phyloP scores from a whole-genome alignment of 495 filamentous ascomycete species.

The Aspergillus leporis region DNA sequence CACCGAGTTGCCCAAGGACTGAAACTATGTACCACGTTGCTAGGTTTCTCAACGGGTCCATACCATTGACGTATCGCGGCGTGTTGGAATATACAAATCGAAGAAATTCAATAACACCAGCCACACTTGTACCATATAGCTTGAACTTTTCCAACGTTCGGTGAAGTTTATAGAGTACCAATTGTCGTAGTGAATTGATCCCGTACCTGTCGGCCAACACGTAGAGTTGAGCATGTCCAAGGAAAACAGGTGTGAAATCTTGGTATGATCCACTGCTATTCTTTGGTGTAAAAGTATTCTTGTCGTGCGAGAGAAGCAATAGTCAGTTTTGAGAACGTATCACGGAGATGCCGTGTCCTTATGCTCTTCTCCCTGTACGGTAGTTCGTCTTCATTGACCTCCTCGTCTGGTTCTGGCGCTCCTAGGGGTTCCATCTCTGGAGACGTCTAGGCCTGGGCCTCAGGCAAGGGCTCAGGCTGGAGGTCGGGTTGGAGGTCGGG shows the following conservation, averaged over 20 bases:
- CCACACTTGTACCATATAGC: conserved; percentile 16
- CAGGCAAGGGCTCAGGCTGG: conserved; percentile 7
- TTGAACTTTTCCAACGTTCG: conserved; percentile 20
- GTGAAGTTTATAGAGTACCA: conserved; percentile 37
- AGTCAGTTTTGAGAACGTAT: conserved; percentile 3
- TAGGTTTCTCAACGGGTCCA: conserved; percentile 18
- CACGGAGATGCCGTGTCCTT: conserved; percentile 15
- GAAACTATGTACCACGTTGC: conserved; percentile 24
- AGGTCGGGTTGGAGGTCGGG: too few species aligned
- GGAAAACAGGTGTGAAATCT: conserved; percentile 39
- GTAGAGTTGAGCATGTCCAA: conserved; percentile 41
- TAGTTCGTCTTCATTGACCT: too few species aligned
- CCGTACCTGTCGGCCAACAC: conserved; percentile 39
- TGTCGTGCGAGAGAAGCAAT: neutral
- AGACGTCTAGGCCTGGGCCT: neutral
- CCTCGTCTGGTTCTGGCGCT: too few species aligned
- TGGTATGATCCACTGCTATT: conserved; percentile 18
- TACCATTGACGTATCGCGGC: neutral
- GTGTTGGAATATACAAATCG: conserved; percentile 36
- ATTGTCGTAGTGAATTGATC: conserved; percentile 29
- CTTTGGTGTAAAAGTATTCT: conserved; percentile 7
- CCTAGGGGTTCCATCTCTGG: too few species aligned
- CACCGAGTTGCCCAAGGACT: conserved; percentile 23
- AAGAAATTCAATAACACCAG: conserved; percentile 23
- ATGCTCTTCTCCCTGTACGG: conserved; percentile 19